Conservation (phyloP, 2,329 filamentous ascomycete species). For the Paradendryphiella salina region DNA sequence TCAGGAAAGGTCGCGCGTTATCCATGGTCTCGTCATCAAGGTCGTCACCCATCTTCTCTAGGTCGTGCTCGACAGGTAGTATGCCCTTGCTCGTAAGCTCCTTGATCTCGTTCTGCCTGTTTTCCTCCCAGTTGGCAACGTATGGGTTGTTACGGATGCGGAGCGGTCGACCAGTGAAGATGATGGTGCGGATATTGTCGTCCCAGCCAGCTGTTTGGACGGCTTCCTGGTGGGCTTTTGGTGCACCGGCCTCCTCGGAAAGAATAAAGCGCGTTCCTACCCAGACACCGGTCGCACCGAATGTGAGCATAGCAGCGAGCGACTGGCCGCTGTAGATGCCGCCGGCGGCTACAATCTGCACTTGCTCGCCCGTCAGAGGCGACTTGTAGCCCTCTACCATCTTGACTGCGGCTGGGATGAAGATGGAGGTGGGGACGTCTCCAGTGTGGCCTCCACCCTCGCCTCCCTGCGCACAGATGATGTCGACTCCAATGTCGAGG, state of each 20-base stretch:
- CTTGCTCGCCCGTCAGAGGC: slow-evolving; percentile 81
- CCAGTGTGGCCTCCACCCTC: slow-evolving; percentile 97
- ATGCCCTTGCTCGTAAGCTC: slow-evolving; percentile 84
- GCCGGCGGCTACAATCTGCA: slow-evolving; percentile 91
- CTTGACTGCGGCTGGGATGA: slow-evolving; percentile 90
- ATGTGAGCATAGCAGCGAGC: slow-evolving; percentile 85
- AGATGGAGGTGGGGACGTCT: slow-evolving; percentile 85
- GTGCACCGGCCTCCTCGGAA: slow-evolving; percentile 89
- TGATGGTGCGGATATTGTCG: slow-evolving; percentile 95
- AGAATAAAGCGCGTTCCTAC: slow-evolving; percentile 96
- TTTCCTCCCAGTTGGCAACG: slow-evolving; percentile 94
- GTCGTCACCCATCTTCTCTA: slow-evolving; percentile 74
- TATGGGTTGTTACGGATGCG: slow-evolving; percentile 93
- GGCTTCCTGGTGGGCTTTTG: slow-evolving; percentile 91
- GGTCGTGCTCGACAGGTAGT: slow-evolving; percentile 91
- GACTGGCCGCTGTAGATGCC: slow-evolving; percentile 92
- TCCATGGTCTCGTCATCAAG: slow-evolving; percentile 84
- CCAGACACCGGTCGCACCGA: slow-evolving; percentile 92
- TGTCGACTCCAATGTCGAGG: slow-evolving; percentile 82
- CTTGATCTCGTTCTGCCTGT: slow-evolving; percentile 88
- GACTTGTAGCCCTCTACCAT: slow-evolving; percentile 79
- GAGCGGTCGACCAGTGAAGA: slow-evolving; percentile 95
- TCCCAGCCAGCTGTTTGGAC: slow-evolving; percentile 90
- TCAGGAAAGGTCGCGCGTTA: slow-evolving; percentile 85
- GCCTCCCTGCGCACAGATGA: slow-evolving; percentile 97